phyloP scores from a whole-genome alignment of 176 grass and related monocot species.

The Coix lacrymajobi region DNA sequence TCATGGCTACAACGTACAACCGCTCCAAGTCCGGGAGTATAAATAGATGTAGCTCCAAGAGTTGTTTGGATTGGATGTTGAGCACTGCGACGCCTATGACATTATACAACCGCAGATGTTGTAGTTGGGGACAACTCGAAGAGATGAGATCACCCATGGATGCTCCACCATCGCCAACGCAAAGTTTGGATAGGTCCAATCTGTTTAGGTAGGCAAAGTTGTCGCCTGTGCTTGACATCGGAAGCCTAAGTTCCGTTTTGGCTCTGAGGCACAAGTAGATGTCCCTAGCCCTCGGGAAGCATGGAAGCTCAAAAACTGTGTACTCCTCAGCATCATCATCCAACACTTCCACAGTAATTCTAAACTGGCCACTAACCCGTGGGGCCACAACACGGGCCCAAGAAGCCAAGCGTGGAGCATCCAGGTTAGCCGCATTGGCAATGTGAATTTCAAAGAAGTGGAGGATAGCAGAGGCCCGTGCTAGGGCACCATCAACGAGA shows the following conservation, averaged over 20 bases:
- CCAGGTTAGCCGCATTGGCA: neutral
- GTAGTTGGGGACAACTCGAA: neutral
- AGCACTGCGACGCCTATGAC: neutral
- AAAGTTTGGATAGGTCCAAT: neutral
- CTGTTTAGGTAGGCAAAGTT: neutral
- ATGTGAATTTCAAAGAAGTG: neutral
- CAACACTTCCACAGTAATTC: neutral
- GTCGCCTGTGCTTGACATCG: neutral
- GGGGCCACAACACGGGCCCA: neutral
- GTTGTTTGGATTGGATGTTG: neutral
- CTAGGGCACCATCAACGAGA: neutral
- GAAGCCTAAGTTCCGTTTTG: neutral
- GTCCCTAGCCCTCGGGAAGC: neutral
- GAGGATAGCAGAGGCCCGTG: no score
- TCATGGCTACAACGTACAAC: neutral
- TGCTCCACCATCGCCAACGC: neutral
- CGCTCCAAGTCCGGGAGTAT: neutral
- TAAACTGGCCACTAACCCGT: neutral
- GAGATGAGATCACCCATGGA: neutral
- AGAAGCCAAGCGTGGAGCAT: neutral
- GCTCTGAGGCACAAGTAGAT: neutral
- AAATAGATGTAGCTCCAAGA: neutral
- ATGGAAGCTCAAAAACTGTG: neutral
- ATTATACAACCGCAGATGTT: neutral
- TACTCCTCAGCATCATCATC: neutral